Percentiles rank a stretch among this genome's conserved stretches.
Evolutionary conservation across 2,329 filamentous ascomycete species (phyloP).

Genomic region (Microsporum canis): DNA sequence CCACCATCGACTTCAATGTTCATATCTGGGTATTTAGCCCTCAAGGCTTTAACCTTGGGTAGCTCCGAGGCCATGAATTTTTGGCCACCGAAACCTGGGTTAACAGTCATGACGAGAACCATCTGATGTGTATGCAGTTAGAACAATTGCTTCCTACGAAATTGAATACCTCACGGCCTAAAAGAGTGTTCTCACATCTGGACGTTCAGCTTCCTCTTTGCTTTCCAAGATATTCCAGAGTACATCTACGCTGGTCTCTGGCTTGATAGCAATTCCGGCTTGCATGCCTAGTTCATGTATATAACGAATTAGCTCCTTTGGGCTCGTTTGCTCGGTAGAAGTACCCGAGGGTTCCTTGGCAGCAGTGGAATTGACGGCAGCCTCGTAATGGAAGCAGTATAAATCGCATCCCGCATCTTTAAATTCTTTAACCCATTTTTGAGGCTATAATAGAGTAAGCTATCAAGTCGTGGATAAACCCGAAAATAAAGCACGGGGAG

Average conservation of each 20-base stretch:
- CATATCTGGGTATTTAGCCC: slow-evolving; percentile 73
- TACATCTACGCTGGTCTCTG: slow-evolving; percentile 79
- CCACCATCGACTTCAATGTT: slow-evolving; percentile 98
- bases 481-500: neutral
- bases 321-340: slow-evolving; percentile 58
- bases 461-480: neutral
- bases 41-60: slow-evolving; percentile 78
- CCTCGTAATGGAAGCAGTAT: slow-evolving; percentile 99
- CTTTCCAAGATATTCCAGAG: slow-evolving; percentile 80
- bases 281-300: slow-evolving; percentile 82
- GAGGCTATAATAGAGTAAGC: slow-evolving; percentile 51
- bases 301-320: slow-evolving; percentile 74
- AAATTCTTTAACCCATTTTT: slow-evolving; percentile 97
- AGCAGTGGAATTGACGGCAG: slow-evolving; percentile 62
- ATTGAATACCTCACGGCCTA: neutral
- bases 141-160: neutral
- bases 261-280: slow-evolving; percentile 92
- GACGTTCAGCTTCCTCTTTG: slow-evolving; percentile 59
- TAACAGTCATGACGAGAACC: slow-evolving; percentile 96
- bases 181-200: slow-evolving; percentile 58
- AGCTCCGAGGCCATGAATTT: slow-evolving; percentile 97
- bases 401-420: slow-evolving; percentile 87
- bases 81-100: slow-evolving; percentile 94
- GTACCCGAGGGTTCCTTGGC: slow-evolving; percentile 65
- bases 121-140: slow-evolving; percentile 50